Conservation (phyloP, 2,329 filamentous ascomycete genomes). For the Cordyceps cateniannulata region DNA sequence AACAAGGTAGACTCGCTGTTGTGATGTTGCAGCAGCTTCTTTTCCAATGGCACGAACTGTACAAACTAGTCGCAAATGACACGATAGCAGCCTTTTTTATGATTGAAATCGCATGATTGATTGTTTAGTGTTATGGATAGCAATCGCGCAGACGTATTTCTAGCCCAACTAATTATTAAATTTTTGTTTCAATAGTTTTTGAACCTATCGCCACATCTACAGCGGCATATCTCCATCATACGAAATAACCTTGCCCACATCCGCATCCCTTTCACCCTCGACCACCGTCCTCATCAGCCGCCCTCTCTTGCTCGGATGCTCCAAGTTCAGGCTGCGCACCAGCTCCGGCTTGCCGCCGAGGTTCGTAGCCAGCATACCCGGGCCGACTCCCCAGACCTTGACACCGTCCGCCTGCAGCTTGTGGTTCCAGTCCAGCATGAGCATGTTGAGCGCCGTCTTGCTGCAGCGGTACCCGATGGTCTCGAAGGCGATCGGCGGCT, state of each 20-base stretch:
- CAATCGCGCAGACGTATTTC: too few relatives aligned
- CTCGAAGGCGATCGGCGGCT: slow-evolving; percentile 25
- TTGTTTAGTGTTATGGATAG: too few relatives aligned
- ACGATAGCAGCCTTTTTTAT: not conserved
- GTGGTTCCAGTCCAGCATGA: slow-evolving; percentile 28
- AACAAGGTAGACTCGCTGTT: not conserved
- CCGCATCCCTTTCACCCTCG: slow-evolving; percentile 29
- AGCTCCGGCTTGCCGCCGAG: slow-evolving; percentile 26
- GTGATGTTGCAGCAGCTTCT: not conserved
- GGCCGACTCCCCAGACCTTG: slow-evolving; percentile 38
- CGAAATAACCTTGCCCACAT: slow-evolving; percentile 27
- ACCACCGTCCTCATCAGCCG: slow-evolving; percentile 28
- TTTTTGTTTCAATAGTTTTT: too few relatives aligned
- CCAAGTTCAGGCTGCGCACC: slow-evolving; percentile 22
- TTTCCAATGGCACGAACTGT: too few relatives aligned
- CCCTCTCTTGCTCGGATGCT: slow-evolving; percentile 26
- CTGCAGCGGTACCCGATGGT: slow-evolving; percentile 14
- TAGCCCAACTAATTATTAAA: too few relatives aligned
- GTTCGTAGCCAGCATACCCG: slow-evolving; percentile 38
- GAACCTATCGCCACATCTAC: slow-evolving; percentile 7
- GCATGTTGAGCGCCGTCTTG: slow-evolving; percentile 17
- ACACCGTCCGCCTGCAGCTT: slow-evolving; percentile 38
- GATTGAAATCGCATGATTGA: too few relatives aligned
- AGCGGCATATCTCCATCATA: slow-evolving; percentile 17
- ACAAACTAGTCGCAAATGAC: too few relatives aligned